phyloP scores from a whole-genome alignment of 768 basidiomycete species.

The Tricholoma terreum region DNA sequence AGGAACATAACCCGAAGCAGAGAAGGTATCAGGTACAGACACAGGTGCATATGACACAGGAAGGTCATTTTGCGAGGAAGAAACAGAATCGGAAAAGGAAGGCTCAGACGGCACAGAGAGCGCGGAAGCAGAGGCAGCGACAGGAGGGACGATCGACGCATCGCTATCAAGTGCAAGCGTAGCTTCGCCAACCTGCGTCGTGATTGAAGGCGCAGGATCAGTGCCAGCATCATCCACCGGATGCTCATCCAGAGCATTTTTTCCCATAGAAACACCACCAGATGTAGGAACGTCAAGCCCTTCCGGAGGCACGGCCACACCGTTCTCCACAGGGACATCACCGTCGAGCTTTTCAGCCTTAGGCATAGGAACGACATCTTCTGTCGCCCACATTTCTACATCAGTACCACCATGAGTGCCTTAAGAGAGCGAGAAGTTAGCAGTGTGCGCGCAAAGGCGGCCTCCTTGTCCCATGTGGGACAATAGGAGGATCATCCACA shows the following conservation, averaged over 20 bases:
- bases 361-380: conserved; percentile 26
- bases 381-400: conserved; percentile 36
- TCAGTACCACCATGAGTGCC: conserved; percentile 40
- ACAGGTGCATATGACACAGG: conserved; percentile 31
- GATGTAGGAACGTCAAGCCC: conserved; percentile 19
- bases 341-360: conserved; percentile 17
- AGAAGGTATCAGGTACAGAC: conserved; percentile 49
- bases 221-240: conserved; percentile 8
- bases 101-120: conserved; percentile 8
- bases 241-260: conserved; percentile 8
- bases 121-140: conserved; percentile 5
- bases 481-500: conserved; percentile 44
- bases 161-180: conserved; percentile 7
- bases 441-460: conserved; percentile 50
- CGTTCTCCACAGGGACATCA: conserved; percentile 2
- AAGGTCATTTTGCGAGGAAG: conserved; percentile 31
- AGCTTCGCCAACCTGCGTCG: neutral
- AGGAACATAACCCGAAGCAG: conserved; percentile 35
- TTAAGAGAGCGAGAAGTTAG: conserved; percentile 59
- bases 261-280: conserved; percentile 16
- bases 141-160: conserved; percentile 11
- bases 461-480: conserved; percentile 34
- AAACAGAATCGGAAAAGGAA: conserved; percentile 29
- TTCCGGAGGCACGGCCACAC: conserved; percentile 18
- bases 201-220: conserved; percentile 1